A percentile compares a stretch with the other conserved stretches of the same genome.
phyloP scores from a whole-genome alignment of 2,329 filamentous ascomycete genomes.

The Penicillium sp. region DNA sequence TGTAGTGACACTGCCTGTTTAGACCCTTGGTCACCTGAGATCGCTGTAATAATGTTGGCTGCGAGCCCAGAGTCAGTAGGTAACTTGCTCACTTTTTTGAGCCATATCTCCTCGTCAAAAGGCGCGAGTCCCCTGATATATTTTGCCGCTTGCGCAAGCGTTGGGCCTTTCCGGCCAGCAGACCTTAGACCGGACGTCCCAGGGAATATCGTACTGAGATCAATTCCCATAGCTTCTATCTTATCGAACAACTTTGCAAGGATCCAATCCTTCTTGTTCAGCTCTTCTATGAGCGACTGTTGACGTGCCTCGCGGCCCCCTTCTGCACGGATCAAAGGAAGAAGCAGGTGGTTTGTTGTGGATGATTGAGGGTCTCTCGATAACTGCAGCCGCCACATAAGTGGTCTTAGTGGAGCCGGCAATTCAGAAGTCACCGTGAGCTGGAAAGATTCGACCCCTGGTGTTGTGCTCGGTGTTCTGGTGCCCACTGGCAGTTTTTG shows the following conservation, averaged over 20 bases:
- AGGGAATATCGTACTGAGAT: conserved; percentile 63
- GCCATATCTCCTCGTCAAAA: conserved; percentile 59
- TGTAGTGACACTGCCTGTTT: conserved; percentile 21
- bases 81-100: conserved; percentile 29
- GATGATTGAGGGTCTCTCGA: conserved; percentile 43
- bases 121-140: conserved; percentile 59
- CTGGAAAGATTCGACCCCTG: conserved; percentile 35
- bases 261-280: conserved; percentile 64
- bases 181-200: conserved; percentile 53
- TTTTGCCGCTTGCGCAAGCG: conserved; percentile 57
- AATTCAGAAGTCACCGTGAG: conserved; percentile 55
- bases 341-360: conserved; percentile 56
- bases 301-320: conserved; percentile 55
- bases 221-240: conserved; percentile 60
- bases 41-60: conserved; percentile 32
- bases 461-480: conserved; percentile 30
- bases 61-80: conserved; percentile 28
- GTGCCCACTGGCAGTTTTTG: conserved; percentile 13
- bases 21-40: conserved; percentile 18
- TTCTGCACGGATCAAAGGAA: conserved; percentile 58
- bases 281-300: conserved; percentile 52
- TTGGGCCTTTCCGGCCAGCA: conserved; percentile 48
- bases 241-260: conserved; percentile 64
- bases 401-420: conserved; percentile 57
- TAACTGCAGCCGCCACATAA: conserved; percentile 60